A percentile compares a stretch with the other conserved stretches of the same genome.
Conservation (phyloP, 805 yeast genomes). For the Yarrowia sp. region DNA sequence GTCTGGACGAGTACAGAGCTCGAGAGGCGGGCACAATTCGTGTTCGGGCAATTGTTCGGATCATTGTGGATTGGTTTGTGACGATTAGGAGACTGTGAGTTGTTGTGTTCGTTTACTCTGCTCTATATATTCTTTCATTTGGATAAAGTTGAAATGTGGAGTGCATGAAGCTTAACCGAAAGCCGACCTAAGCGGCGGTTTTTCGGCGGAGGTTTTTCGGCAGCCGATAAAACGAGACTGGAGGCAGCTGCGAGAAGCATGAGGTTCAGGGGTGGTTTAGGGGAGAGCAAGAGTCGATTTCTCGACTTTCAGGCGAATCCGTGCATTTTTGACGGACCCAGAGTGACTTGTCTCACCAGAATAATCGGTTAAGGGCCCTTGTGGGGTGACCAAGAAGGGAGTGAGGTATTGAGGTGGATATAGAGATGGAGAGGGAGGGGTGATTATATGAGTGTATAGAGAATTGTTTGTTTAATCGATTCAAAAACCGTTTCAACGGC, state of each 20-base stretch:
- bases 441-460: background rate
- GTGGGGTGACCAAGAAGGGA: background rate
- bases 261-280: background rate
- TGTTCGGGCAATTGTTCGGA: background rate
- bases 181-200: slow-evolving; percentile 10
- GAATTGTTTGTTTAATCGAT: too few relatives aligned
- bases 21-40: background rate
- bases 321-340: background rate
- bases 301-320: background rate
- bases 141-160: slow-evolving; percentile 33
- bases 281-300: background rate
- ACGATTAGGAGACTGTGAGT: too few relatives aligned
- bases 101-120: too few relatives aligned
- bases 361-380: slow-evolving; percentile 1
- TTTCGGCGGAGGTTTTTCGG: slow-evolving; percentile 25
- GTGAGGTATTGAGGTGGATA: background rate
- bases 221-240: background rate
- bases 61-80: background rate
- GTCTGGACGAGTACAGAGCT: background rate
- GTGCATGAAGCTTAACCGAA: slow-evolving; percentile 23
- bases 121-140: background rate
- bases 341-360: background rate
- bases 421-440: background rate
- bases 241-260: background rate
- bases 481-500: too few relatives aligned